Evolutionary conservation across 768 basidiomycete species (phyloP), one percentile per base, ranked within the genome.

Genomic region (Lactarius tabidus): DNA sequence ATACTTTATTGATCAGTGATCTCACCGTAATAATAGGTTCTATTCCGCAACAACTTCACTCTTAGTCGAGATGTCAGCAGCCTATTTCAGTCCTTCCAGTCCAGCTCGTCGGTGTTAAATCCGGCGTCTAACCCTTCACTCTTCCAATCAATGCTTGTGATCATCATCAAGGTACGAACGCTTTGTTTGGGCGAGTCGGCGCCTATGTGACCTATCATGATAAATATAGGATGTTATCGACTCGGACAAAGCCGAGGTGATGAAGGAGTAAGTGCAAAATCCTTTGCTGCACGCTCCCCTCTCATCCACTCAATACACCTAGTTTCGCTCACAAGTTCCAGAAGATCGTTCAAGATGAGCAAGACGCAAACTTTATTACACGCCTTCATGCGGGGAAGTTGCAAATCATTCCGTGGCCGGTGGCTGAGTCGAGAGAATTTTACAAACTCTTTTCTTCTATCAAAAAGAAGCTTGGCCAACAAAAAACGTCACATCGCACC

Each of bases 11-110:
- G 45, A n/a, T n/a, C n/a, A n/a, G n/a, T n/a, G n/a, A 48, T 48
- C n/a, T 26, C 45, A 48, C 45, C 23, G 3, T 48, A 6, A 48
- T 48, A 10, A n/a, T 60, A 87, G 86, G 84, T 87, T 2, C 73
- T 86, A 1, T 87, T 86, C 75, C 81, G 86, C 3, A 86, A 87
- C 62, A 87, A 88, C 62, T 87, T 87, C 62, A 84, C 86, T 0
- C 73, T 87, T 3, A 83, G 83, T 45, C 77, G 85, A 36, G 84
- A 86, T 67, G 84, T 87, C 10, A 78, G 81, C 2, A 83, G 83
- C 1, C 79, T 86, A 6, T 87, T 87, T 63, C 83, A 84, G 61
- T 85, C 84, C 0, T 86, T 85, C 75, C 85, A 85, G 66, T 81
- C 83, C 0, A 83, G 83, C 18, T 80, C 82, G 0, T 79, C 82